Percentiles rank a stretch among this genome's conserved stretches.
Conservation (phyloP, 2,329 filamentous ascomycete species). For the Aspergillus luchuensis region DNA sequence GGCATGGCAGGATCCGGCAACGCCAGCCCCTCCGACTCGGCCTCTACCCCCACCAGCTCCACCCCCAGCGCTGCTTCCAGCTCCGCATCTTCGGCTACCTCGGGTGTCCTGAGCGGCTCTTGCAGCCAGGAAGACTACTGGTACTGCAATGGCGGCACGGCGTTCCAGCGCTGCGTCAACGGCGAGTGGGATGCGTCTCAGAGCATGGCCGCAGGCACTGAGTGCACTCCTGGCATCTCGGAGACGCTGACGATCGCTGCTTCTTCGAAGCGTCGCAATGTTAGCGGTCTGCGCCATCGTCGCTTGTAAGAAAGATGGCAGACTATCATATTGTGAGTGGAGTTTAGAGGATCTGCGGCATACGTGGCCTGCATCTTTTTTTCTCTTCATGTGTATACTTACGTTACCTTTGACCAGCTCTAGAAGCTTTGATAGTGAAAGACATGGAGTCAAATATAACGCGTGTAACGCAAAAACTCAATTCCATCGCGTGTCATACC, state of each 20-base stretch:
- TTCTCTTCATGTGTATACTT: too few species aligned
- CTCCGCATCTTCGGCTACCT: neutral
- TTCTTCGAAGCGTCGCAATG: neutral
- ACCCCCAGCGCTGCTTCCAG: neutral
- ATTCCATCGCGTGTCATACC: too few species aligned
- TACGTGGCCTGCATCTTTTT: too few species aligned
- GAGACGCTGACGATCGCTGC: constrained; percentile 1
- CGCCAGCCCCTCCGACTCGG: neutral
- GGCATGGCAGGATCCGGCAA: neutral
- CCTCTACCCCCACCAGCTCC: neutral
- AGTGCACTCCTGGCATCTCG: constrained; percentile 19
- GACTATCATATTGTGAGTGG: too few species aligned
- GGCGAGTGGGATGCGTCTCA: constrained; percentile 23
- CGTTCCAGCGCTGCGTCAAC: constrained; percentile 22
- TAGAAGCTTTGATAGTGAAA: too few species aligned
- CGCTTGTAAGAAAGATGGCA: neutral
- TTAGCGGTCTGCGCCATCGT: neutral
- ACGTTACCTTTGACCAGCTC: too few species aligned
- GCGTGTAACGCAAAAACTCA: too few species aligned
- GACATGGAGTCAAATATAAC: too few species aligned
- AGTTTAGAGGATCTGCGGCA: too few species aligned
- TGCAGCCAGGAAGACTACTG: constrained; percentile 21
- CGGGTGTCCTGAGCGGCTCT: constrained; percentile 13
- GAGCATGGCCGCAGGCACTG: constrained; percentile 16
- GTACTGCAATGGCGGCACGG: constrained; percentile 27